Conservation (phyloP, 2,329 filamentous ascomycete genomes). For the Sporothrix sp. region DNA sequence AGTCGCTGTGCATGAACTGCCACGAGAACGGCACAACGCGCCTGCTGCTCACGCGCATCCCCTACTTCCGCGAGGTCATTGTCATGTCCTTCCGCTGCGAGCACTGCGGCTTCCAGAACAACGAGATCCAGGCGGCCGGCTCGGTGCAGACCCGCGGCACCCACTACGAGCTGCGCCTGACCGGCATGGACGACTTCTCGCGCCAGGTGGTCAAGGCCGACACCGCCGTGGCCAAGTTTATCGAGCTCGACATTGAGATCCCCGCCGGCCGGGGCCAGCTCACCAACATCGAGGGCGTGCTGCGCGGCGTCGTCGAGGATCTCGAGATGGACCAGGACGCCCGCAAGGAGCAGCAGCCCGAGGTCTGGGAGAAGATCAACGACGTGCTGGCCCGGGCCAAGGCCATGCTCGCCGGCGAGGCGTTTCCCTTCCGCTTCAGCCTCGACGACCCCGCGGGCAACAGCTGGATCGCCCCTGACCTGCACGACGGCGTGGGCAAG, state of each 20-base stretch:
- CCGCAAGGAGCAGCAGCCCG: constrained; percentile 67
- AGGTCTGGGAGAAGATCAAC: constrained; percentile 68
- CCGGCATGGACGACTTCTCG: constrained; percentile 62
- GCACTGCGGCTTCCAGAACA: constrained; percentile 81
- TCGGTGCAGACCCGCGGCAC: constrained; percentile 83
- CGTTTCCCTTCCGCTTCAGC: constrained; percentile 79
- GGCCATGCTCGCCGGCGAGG: constrained; percentile 66
- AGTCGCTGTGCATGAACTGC: constrained; percentile 82
- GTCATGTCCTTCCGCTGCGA: constrained; percentile 94
- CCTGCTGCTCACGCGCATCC: constrained; percentile 82
- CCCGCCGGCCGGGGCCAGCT: constrained; percentile 84
- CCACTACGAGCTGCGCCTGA: constrained; percentile 74
- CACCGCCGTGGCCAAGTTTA: constrained; percentile 72
- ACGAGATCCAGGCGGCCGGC: constrained; percentile 86
- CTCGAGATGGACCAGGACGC: constrained; percentile 73
- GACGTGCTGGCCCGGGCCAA: constrained; percentile 64
- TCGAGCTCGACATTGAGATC: constrained; percentile 88
- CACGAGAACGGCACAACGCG: constrained; percentile 73
- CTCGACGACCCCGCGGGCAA: constrained; percentile 91
- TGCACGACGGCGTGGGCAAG: constrained; percentile 71
- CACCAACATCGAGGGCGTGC: constrained; percentile 84
- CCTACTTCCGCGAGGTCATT: constrained; percentile 95
- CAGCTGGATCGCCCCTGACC: constrained; percentile 87
- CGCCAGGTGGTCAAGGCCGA: constrained; percentile 91
- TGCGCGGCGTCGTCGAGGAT: constrained; percentile 69